Base-by-base conservation (phyloP, 2,329 filamentous ascomycete genomes). In the Penicillium glabrum region DNA sequence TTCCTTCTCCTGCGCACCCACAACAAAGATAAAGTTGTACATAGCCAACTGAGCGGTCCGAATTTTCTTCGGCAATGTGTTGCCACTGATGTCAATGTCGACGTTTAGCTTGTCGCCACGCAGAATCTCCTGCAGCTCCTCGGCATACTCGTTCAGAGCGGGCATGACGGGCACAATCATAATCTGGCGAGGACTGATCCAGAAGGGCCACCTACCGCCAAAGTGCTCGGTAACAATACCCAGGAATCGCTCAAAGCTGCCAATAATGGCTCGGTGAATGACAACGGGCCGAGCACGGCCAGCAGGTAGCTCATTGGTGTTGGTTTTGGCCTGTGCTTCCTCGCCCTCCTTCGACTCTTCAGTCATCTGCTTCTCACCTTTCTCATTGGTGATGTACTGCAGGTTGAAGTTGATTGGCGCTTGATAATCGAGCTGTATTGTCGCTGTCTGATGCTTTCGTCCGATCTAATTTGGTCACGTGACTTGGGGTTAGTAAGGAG, bases 381-480 rank as follows among this genome's bases (percentile, higher is more conserved):
- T 75, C 69, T 92, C 89, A 39, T 88, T 86, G 10, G 89, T 91
- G 79, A 90, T 87, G 73, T 92, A 96, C 74, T 93, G 89, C 41
- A 97, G 84, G 69, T 90, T 89, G 77, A 97, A 97, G 75, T 92
- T 92, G 67, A 89, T 82, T 1, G 89, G 89, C 21, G 90, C 84
- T 71, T 96, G 89, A 80, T 96, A 96, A 73, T 96, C 91, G 53
- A 96, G 85, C 78, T 53, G 51, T 2, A 53, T 19, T 19, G 19
- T 19, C 1, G 19, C 19, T 19, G 19, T 19, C 19, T n/a, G n/a
- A n/a, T n/a, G n/a, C n/a, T n/a, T n/a, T n/a, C n/a, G n/a, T n/a
- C n/a, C n/a, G n/a, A n/a, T n/a, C n/a, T n/a, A n/a, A n/a, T n/a
- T n/a, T n/a, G n/a, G n/a, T n/a, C n/a, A n/a, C n/a, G n/a, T n/a